phyloP scores from a whole-genome alignment of 1,284 basidiomycete species.

The Mycena citricolor region DNA sequence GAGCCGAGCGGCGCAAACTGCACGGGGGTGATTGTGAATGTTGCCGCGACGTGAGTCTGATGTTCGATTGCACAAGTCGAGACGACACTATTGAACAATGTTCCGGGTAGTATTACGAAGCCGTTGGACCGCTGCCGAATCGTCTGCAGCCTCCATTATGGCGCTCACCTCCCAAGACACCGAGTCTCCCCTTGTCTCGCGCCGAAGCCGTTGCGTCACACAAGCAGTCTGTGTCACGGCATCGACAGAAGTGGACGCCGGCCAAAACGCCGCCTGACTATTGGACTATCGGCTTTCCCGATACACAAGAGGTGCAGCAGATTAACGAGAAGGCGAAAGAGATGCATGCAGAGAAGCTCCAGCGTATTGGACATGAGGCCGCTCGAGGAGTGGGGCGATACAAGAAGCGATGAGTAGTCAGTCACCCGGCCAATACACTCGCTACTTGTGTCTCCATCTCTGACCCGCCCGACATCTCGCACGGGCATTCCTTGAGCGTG shows the following conservation, averaged over 20 bases:
- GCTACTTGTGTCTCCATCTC: too few species aligned
- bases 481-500: too few species aligned
- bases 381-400: slow-evolving; percentile 26
- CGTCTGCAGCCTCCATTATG: slow-evolving; percentile 67
- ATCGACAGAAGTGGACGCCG: slow-evolving; percentile 71
- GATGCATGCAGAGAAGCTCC: slow-evolving; percentile 65
- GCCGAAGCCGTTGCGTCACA: slow-evolving; percentile 45
- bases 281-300: slow-evolving; percentile 88
- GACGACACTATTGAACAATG: neutral
- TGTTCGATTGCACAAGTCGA: neutral
- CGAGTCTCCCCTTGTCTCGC: too few species aligned
- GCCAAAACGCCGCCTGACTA: slow-evolving; percentile 81
- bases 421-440: too few species aligned
- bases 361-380: slow-evolving; percentile 57
- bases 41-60: slow-evolving; percentile 70
- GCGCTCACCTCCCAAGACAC: slow-evolving; percentile 51
- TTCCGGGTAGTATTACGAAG: slow-evolving; percentile 71
- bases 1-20: slow-evolving; percentile 63
- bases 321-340: slow-evolving; percentile 75
- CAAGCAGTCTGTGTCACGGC: slow-evolving; percentile 75
- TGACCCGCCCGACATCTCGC: too few species aligned
- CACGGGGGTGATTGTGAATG: slow-evolving; percentile 82
- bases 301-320: slow-evolving; percentile 72
- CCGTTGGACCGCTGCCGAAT: slow-evolving; percentile 66
- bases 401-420: slow-evolving; percentile 17